Evolutionary conservation across 257 asterid species (phyloP).

Genomic region (Solanum habrochaites): DNA sequence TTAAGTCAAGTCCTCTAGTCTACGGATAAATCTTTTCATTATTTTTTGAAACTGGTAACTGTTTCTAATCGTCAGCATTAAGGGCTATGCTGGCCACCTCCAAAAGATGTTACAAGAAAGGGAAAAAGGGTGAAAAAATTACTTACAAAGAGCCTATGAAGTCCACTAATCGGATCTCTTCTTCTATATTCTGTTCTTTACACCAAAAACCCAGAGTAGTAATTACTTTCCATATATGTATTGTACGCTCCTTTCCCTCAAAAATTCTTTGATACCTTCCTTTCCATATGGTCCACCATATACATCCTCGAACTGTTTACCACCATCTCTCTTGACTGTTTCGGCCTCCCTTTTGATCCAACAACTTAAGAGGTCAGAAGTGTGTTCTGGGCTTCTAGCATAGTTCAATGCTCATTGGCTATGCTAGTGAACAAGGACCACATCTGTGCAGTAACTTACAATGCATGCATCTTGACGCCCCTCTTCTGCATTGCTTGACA

Average conservation of each 20-base stretch:
- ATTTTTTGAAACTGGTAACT: not conserved
- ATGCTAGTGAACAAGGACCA: not conserved
- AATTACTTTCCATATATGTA: not conserved
- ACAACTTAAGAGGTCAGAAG: not conserved
- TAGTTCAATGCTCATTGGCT: not conserved
- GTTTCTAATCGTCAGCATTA: not conserved
- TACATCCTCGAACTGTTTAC: not conserved
- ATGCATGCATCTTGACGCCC: not conserved
- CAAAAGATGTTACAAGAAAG: not conserved
- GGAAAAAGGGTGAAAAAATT: not conserved
- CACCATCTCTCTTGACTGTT: not conserved
- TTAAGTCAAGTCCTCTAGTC: not conserved
- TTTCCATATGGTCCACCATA: not conserved
- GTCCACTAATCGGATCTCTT: not conserved
- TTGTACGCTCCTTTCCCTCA: not conserved
- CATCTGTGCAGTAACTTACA: not conserved
- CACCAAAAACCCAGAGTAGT: not conserved
- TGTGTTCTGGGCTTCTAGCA: not conserved
- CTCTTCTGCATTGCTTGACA: not conserved
- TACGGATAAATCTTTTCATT: not conserved
- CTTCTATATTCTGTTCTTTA: not conserved
- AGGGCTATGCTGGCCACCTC: not conserved
- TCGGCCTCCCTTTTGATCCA: not conserved
- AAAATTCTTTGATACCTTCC: not conserved
- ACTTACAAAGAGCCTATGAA: not conserved